Evolutionary conservation across 768 basidiomycete species (phyloP).

Genomic region (Lanmaoa pseudosensibilis): DNA sequence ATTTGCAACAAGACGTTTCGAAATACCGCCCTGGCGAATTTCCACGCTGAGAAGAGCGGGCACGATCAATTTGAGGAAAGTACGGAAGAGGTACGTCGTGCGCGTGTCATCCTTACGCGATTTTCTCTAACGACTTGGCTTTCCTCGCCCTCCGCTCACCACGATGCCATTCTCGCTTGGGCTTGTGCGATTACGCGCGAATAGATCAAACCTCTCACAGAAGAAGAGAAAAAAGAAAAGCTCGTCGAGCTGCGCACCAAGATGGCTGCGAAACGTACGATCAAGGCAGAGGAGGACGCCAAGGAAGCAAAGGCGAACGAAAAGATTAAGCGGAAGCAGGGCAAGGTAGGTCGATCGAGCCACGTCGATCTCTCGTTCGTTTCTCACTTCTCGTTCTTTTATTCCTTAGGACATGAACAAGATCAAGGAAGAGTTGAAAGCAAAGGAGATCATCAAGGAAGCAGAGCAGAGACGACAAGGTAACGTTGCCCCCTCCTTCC

Average conservation of each 20-base stretch:
- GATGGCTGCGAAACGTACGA: slow-evolving; percentile 77
- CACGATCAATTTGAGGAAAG: slow-evolving; percentile 97
- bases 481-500: slow-evolving; percentile 27
- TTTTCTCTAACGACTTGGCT: background rate
- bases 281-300: slow-evolving; percentile 69
- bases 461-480: slow-evolving; percentile 80
- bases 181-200: too few relatives aligned
- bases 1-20: slow-evolving; percentile 84
- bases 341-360: slow-evolving; percentile 50
- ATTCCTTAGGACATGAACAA: slow-evolving; percentile 60
- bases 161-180: background rate
- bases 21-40: slow-evolving; percentile 86
- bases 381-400: slow-evolving; percentile 6
- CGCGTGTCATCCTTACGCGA: background rate
- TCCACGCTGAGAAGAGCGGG: slow-evolving; percentile 92
- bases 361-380: background rate
- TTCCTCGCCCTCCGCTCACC: background rate
- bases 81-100: slow-evolving; percentile 72
- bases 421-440: slow-evolving; percentile 72
- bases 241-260: slow-evolving; percentile 76
- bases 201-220: slow-evolving; percentile 90
- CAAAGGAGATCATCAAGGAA: slow-evolving; percentile 81
- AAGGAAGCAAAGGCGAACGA: slow-evolving; percentile 76
- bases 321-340: slow-evolving; percentile 78
- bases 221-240: slow-evolving; percentile 86